Evolutionary conservation across 176 grass and related monocot genomes (phyloP).

Genomic region (Eleusine coracana): DNA sequence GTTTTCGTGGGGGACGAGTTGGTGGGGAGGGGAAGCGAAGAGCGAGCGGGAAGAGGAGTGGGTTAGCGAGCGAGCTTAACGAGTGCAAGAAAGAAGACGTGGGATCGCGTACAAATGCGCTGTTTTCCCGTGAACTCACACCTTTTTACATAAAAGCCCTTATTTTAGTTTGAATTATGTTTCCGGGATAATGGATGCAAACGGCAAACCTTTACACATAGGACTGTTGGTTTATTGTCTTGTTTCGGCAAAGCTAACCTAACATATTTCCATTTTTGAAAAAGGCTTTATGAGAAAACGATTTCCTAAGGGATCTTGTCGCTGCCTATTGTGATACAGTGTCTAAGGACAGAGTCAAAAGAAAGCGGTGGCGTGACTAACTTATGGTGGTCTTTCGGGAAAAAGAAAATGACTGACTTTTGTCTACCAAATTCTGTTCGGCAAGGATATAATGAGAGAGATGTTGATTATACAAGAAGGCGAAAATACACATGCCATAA

Average conservation of each 20-base stretch:
- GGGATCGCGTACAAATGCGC: slow-evolving; percentile 15
- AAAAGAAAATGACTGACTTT: too few species aligned
- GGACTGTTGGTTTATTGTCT: not conserved
- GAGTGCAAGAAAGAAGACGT: not conserved
- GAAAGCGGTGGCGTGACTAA: not conserved
- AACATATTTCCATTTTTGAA: not conserved
- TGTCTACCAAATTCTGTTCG: too few species aligned
- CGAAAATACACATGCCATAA: too few species aligned
- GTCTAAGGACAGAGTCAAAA: not conserved
- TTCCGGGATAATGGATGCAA: not conserved
- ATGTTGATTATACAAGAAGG: too few species aligned
- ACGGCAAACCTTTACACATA: not conserved
- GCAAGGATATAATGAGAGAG: too few species aligned
- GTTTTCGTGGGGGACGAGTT: slow-evolving; percentile 10
- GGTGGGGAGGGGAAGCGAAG: not conserved
- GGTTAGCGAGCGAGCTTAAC: not conserved
- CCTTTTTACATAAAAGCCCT: not conserved
- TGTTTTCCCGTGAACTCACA: not conserved
- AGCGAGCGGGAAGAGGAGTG: not conserved
- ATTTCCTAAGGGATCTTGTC: not conserved
- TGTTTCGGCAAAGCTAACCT: not conserved
- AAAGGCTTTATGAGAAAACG: not conserved
- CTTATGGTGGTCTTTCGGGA: not conserved
- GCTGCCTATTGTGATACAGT: not conserved
- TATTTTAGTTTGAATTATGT: not conserved